phyloP scores from a whole-genome alignment of 352 stramenopile genomes.

The Phytophthora sansomeana region DNA sequence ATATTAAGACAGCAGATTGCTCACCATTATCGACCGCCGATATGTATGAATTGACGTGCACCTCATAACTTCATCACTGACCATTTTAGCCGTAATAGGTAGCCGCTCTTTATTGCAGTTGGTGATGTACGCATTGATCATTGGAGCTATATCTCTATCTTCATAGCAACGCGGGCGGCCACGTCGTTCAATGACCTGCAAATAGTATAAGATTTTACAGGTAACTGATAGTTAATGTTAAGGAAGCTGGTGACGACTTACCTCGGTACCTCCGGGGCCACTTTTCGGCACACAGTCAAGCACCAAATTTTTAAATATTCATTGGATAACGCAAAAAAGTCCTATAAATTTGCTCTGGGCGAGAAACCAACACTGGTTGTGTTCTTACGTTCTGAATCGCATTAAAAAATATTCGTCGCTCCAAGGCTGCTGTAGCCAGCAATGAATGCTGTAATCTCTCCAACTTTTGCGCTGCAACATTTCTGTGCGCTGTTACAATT shows the following conservation, averaged over 20 bases:
- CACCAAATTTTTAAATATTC: too few relatives aligned
- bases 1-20: too few relatives aligned
- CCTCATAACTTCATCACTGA: background rate
- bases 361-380: too few relatives aligned
- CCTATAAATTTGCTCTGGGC: too few relatives aligned
- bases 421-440: too few relatives aligned
- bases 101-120: conserved; percentile 5
- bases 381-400: too few relatives aligned
- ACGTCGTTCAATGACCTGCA: background rate
- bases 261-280: background rate
- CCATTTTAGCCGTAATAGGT: conserved; percentile 15
- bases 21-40: conserved; percentile 4
- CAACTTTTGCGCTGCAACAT: too few relatives aligned
- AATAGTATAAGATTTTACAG: conserved; percentile 16
- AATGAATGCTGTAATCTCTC: too few relatives aligned
- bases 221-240: conserved; percentile 13
- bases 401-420: too few relatives aligned
- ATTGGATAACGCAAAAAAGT: too few relatives aligned
- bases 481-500: too few relatives aligned
- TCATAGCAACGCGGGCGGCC: conserved; percentile 3
- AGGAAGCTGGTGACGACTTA: background rate
- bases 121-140: background rate
- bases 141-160: background rate
- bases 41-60: background rate
- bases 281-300: too few relatives aligned